Base-by-base conservation (phyloP, 1,284 basidiomycete species). In the Malassezia brasiliensis region DNA sequence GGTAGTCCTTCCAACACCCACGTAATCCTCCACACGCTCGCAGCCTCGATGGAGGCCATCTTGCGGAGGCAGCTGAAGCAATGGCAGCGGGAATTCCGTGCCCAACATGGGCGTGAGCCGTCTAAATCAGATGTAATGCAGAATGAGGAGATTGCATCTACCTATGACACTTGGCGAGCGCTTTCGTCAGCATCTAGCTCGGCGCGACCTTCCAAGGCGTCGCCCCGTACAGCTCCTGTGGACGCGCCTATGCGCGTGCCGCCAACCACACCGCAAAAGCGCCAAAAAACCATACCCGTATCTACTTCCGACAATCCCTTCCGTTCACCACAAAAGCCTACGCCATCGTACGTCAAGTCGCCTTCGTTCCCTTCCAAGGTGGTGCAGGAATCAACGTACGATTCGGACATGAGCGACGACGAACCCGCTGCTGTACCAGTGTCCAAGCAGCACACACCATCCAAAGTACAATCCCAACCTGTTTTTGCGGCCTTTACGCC, bases 121-220 rank as follows among this genome's bases (percentile, higher is more conserved):
- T 42, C 55, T 3, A 52, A 49, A 20, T 31, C 36, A 8, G 55
- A 57, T 46, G 47, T 57, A 22, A 40, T 44, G 40, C 50, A 50
- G 15, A 28, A 57, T 39, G 46, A 50, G 12, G 55, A 57, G 25
- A 52, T 57, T 25, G 30, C 49, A 14, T 48, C 45, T 5, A 39
- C 55, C 17, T 57, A 57, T 34, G 55, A 57, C 22, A 52, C 55
- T 15, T 57, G 55, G 55, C 50, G 45, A 3, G 55, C 55, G 9
- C 39, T 57, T 4, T 35, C 50, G 20, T n/a, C 37, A 5, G 32
- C 31, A 3, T 25, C 20, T 5, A 42, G 37, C 37, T 14, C 52
- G 11, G 20, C 35, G 20, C 34, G 34, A 5, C 30, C 39, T 22
- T 15, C 34, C 3, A 48, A 38, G 36, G 22, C 17, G n/a, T 11